Conservation (phyloP, 2,329 filamentous ascomycete species). For the Aplosporella prunicola region DNA sequence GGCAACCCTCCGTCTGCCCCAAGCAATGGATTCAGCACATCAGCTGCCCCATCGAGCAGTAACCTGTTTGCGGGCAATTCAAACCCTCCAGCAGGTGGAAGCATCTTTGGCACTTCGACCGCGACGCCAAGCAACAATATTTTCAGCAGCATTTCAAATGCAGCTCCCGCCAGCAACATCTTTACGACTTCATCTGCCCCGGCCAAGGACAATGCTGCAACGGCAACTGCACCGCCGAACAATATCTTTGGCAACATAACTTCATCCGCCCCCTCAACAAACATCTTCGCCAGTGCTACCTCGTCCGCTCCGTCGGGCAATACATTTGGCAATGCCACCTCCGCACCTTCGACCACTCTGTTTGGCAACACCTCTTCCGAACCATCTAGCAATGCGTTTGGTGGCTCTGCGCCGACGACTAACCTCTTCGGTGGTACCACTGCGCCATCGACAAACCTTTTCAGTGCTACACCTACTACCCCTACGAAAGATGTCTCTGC, state of each 20-base stretch:
- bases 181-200: conserved; percentile 1
- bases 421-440: background rate
- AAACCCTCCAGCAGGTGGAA: too few relatives aligned
- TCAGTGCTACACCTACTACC: background rate
- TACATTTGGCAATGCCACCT: background rate
- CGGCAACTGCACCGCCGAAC: too few relatives aligned
- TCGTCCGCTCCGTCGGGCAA: background rate
- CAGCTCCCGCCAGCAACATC: conserved; percentile 1
- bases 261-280: conserved; percentile 5
- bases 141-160: too few relatives aligned
- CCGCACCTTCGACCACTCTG: background rate
- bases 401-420: background rate
- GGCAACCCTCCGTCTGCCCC: background rate
- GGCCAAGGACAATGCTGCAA: background rate
- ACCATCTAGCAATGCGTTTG: background rate
- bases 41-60: background rate
- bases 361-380: background rate
- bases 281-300: conserved; percentile 3
- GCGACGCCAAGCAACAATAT: too few relatives aligned
- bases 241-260: too few relatives aligned
- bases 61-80: conserved; percentile 1
- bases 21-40: too few relatives aligned
- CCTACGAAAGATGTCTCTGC: background rate
- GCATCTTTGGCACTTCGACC: too few relatives aligned
- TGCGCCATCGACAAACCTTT: background rate